phyloP scores from a whole-genome alignment of 768 basidiomycete species.

The Mrakia hoshinonis region DNA sequence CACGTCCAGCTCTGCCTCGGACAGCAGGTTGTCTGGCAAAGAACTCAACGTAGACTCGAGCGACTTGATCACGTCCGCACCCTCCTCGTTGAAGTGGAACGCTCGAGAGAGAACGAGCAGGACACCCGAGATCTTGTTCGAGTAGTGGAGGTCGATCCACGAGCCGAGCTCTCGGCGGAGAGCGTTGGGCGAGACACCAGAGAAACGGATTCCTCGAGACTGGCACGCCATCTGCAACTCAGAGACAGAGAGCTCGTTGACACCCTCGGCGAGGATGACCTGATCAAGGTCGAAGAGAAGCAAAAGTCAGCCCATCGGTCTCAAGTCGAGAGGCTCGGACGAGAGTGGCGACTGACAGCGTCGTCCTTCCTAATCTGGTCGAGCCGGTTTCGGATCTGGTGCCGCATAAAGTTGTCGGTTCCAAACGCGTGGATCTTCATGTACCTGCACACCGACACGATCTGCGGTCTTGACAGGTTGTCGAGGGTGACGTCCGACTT shows the following conservation, averaged over 20 bases:
- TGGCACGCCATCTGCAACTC: slow-evolving; percentile 91
- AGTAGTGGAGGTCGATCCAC: slow-evolving; percentile 91
- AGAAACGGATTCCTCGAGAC: slow-evolving; percentile 83
- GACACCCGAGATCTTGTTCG: slow-evolving; percentile 81
- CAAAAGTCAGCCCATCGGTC: background rate
- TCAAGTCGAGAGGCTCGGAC: background rate
- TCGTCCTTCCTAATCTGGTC: slow-evolving; percentile 81
- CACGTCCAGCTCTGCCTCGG: slow-evolving; percentile 93
- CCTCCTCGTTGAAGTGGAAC: slow-evolving; percentile 87
- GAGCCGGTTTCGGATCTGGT: slow-evolving; percentile 74
- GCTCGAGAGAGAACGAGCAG: slow-evolving; percentile 88
- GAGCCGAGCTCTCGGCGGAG: slow-evolving; percentile 80
- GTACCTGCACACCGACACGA: slow-evolving; percentile 93
- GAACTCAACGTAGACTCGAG: slow-evolving; percentile 84
- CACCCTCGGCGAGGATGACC: slow-evolving; percentile 78
- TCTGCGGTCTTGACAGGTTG: slow-evolving; percentile 94
- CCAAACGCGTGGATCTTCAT: slow-evolving; percentile 98
- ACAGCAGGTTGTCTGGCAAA: slow-evolving; percentile 90
- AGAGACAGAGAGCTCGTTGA: slow-evolving; percentile 77
- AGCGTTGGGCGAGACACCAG: slow-evolving; percentile 74
- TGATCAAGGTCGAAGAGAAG: slow-evolving; percentile 37
- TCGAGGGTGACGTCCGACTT: slow-evolving; percentile 96
- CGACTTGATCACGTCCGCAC: slow-evolving; percentile 71
- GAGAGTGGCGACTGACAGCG: slow-evolving; percentile 42
- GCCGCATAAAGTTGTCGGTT: slow-evolving; percentile 94